These are phyloP conservation scores for Lasiosphaeria miniovina DNA, from an alignment of 495 filamentous ascomycete genomes.

Conservation along the genomic window DNA sequence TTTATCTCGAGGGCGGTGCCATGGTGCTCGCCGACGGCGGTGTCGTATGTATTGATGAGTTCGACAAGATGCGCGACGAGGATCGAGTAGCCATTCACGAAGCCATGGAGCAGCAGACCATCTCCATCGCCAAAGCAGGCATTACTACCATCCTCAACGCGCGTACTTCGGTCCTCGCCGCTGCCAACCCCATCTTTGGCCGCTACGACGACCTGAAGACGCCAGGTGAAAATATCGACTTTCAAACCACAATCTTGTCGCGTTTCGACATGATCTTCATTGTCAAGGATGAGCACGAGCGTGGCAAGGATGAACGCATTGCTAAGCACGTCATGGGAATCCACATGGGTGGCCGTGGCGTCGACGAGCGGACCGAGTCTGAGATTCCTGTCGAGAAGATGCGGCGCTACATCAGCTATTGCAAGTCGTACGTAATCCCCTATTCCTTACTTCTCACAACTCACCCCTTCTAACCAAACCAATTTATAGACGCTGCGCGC, in stretches of 20 bases:
- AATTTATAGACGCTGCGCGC: slow-evolving; percentile 72
- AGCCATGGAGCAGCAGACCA: slow-evolving; percentile 99
- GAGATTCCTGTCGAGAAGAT: slow-evolving; percentile 94
- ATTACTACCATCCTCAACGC: slow-evolving; percentile 99
- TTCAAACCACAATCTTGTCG: slow-evolving; percentile 97
- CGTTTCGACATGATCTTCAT: slow-evolving; percentile 99
- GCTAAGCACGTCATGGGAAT: slow-evolving; percentile 97
- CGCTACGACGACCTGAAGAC: slow-evolving; percentile 97
- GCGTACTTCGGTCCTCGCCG: slow-evolving; percentile 89
- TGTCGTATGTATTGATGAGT: slow-evolving; percentile 99
- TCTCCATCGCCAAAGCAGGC: slow-evolving; percentile 98
- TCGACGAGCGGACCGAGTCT: slow-evolving; percentile 78
- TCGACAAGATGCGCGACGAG: slow-evolving; percentile 99
- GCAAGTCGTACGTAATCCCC: slow-evolving; percentile 69
- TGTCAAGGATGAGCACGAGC: slow-evolving; percentile 91
- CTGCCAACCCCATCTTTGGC: slow-evolving; percentile 96
- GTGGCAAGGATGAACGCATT: slow-evolving; percentile 85
- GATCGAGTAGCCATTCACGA: slow-evolving; percentile 99
- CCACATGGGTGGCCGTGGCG: slow-evolving; percentile 85
- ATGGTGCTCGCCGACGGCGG: slow-evolving; percentile 99
- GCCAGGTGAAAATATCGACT: slow-evolving; percentile 98
- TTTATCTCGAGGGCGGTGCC: slow-evolving; percentile 96
- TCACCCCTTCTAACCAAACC: slow-evolving; percentile 30
- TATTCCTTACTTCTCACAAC: background rate
- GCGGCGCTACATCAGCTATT: slow-evolving; percentile 97